Base-by-base conservation (phyloP, 1,139 yeast species). In the Meyerozyma carpophila region DNA sequence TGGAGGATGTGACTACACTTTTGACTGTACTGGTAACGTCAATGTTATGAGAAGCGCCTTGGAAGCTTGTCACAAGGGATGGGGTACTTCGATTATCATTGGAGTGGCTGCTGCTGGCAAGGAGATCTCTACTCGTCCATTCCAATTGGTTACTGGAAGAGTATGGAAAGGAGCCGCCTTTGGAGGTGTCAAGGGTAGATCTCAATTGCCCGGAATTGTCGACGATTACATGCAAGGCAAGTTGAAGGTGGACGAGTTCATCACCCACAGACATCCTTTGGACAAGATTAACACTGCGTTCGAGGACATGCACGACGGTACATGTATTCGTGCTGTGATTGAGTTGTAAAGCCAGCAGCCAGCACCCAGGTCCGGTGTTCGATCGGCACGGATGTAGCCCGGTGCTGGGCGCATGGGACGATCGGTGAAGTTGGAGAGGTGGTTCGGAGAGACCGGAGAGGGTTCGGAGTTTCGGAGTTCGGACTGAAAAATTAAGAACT, bases 101-200 rank as follows among this genome's bases (percentile, higher is more conserved):
- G 98, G 98, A 63, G 98, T 94, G 55, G 98, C 98, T 40, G 96
- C 96, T 55, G 96, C 98, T 41, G 98, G 98, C 56, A 79, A 90
- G 68, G 98, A 93, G 70, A 91, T 94, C 53, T 71, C 95, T 44
- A 93, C 98, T 44, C 83, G 98, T 70, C 98, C 98, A 49, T 93
- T 93, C 89, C 98, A 93, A 75, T 81, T 93, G 66, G 98, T 94
- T 54, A 93, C 98, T 39, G 98, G 98, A 57, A 84, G 98, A 71
- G 95, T 87, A 43, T 93, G 98, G 97, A 87, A 81, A 67, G 98
- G 98, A 56, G 89, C 96, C 59, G 98, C 98, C 14, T 93, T 89
- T 56, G 98, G 98, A 60, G 98, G 98, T 63, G 91, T 93, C 63
- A 93, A 93, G 74, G 98, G 98, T 62, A 85, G 98, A 74, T 63